Evolutionary conservation across 306 rosid genomes (phyloP), one percentile per base, ranked within the genome.

Genomic region (Quercus berberidifolia): DNA sequence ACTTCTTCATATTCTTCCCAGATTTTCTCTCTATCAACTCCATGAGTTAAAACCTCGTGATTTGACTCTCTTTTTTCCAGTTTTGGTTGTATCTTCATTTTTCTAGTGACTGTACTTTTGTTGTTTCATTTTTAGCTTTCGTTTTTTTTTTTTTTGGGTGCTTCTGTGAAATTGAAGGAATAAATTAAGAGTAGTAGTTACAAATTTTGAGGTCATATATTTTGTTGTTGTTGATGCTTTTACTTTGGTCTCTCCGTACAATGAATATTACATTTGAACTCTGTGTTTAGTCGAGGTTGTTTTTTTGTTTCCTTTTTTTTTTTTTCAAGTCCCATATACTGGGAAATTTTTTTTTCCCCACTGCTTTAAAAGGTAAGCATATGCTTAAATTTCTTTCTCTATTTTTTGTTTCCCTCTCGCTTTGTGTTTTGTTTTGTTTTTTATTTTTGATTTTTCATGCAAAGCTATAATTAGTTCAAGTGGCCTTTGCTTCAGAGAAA

Each of bases 1-100:
- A 54, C 72, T 80, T 80, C 52, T 58, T 26, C 69, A 9, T 55
- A 4, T 67, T 81, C 60, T 77, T 83, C 58, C 19, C 0, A 15
- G n/a, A 15, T 7, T 76, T 46, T 23, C 76, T 54, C 3, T 41
- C 0, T 41, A 8, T 41, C 46, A 41, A 41, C 46, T 41, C 11
- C 46, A 2, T 8, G 63, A 13, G 46, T 73, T 71, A 43, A 56
- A 46, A 41, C 12, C 46, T 41, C 46, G 12, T 41, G 71, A 59
- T 76, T 83, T 65, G 41, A 55, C 68, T 54, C 65, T 10, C 55
- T 71, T 56, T 76, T 79, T 62, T 19, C 3, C 41, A 68, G 20
- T 25, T 57, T 67, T 67, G 51, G 72, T n/a, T 67, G 17, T 13
- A 8, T 67, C 52, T 35, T 67, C 72, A 35, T 33, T 33, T 7